These are phyloP conservation scores for Talaromyces adpressus DNA, from an alignment of 495 filamentous ascomycete species.

Conservation along the genomic window DNA sequence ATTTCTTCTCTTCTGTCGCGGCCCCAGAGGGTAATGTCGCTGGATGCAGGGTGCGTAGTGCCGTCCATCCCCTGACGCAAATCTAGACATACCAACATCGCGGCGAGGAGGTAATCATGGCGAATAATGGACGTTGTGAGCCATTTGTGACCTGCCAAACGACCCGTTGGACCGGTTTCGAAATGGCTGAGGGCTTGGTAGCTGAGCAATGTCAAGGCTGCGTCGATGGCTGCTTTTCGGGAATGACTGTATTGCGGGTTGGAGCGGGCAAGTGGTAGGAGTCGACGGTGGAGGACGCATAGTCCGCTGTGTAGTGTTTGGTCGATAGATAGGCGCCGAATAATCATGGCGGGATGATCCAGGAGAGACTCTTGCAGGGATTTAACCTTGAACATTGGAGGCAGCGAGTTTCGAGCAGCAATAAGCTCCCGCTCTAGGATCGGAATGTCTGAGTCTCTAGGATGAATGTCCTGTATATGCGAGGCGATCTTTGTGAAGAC, in stretches of 20 bases:
- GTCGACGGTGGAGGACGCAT: constrained; percentile 78
- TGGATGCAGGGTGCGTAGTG: constrained; percentile 5
- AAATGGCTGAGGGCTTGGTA: constrained; percentile 67
- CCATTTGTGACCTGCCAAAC: constrained; percentile 65
- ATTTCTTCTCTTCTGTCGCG: constrained; percentile 7
- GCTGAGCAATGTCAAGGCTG: constrained; percentile 70
- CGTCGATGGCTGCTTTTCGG: constrained; percentile 68
- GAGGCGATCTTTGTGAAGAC: constrained; percentile 35
- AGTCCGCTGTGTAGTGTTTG: constrained; percentile 75
- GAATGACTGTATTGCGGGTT: constrained; percentile 73
- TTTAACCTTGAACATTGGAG: constrained; percentile 64
- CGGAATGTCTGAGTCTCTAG: constrained; percentile 35
- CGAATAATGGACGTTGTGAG: constrained; percentile 75
- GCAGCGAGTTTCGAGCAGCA: constrained; percentile 56
- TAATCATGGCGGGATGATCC: constrained; percentile 70
- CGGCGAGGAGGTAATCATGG: constrained; percentile 76
- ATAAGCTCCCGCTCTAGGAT: constrained; percentile 72
- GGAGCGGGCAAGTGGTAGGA: constrained; percentile 59
- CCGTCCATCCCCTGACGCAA: constrained; percentile 24
- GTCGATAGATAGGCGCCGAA: constrained; percentile 74
- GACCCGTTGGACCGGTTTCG: constrained; percentile 66
- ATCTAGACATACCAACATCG: constrained; percentile 85
- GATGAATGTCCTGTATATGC: constrained; percentile 18
- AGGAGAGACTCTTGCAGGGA: constrained; percentile 62
- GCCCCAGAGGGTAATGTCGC: constrained; percentile 21